phyloP scores from a whole-genome alignment of 2,329 filamentous ascomycete genomes.

The Elsinoe fawcettii region DNA sequence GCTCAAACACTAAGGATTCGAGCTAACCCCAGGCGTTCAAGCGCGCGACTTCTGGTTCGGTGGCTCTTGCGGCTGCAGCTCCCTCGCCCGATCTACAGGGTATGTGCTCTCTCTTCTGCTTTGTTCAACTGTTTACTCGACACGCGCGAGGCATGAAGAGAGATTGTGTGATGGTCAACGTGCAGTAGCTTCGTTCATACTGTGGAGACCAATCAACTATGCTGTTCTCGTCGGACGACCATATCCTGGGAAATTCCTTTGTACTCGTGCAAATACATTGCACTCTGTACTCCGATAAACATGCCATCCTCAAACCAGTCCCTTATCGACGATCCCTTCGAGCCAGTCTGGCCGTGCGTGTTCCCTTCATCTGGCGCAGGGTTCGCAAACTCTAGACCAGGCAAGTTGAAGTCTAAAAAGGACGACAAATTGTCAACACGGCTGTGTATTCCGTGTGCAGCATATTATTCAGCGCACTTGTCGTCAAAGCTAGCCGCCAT shows the following conservation, averaged over 20 bases:
- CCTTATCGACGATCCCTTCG: constrained; percentile 8
- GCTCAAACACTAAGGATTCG: constrained; percentile 3
- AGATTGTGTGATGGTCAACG: not conserved
- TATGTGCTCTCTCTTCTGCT: too few relatives aligned
- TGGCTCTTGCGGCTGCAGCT: not conserved
- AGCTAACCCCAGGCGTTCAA: constrained; percentile 7
- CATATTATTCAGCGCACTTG: not conserved
- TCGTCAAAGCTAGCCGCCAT: too few relatives aligned
- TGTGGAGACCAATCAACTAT: not conserved
- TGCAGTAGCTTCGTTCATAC: not conserved
- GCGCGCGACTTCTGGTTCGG: not conserved
- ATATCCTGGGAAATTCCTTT: not conserved
- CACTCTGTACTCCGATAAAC: not conserved
- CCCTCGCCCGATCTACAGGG: constrained; percentile 3
- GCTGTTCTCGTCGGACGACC: not conserved
- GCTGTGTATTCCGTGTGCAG: not conserved
- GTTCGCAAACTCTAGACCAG: not conserved
- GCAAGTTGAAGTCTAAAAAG: not conserved
- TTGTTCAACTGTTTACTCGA: constrained; percentile 8
- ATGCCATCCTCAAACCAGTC: not conserved
- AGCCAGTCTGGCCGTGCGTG: not conserved
- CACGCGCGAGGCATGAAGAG: constrained; percentile 1
- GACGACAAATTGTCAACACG: not conserved
- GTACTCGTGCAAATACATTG: not conserved
- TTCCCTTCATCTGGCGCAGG: not conserved